Conservation (phyloP, 1,139 yeast species). For the Magnusiomyces suaveolens region DNA sequence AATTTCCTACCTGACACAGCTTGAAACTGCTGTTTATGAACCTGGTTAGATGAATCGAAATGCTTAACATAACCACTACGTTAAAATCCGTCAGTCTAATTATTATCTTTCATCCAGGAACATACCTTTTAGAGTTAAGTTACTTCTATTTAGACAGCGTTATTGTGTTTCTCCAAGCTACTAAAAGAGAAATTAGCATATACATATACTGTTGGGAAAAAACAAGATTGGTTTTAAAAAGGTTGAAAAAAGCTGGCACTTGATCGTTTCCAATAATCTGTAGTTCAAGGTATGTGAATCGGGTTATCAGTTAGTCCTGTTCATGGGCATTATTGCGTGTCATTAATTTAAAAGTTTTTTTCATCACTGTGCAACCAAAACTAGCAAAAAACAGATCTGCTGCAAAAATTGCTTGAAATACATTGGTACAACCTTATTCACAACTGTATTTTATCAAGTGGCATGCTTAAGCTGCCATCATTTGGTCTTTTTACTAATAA, state of each 20-base stretch:
- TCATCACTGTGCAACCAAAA: conserved; percentile 49
- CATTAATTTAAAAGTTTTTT: conserved; percentile 69
- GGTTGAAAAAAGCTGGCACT: too few relatives aligned
- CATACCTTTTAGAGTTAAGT: too few relatives aligned
- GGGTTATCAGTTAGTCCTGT: conserved; percentile 34
- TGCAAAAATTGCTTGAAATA: conserved; percentile 49
- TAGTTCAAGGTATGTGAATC: conserved; percentile 78
- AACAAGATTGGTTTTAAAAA: too few relatives aligned
- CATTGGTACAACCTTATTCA: conserved; percentile 82
- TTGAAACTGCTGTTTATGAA: conserved; percentile 87
- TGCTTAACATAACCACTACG: too few relatives aligned
- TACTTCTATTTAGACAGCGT: too few relatives aligned
- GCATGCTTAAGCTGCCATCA: conserved; percentile 59
- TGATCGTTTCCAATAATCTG: too few relatives aligned
- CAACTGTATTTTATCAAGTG: conserved; percentile 85
- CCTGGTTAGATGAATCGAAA: too few relatives aligned
- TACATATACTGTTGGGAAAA: too few relatives aligned
- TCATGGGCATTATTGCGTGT: conserved; percentile 32
- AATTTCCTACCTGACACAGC: conserved; percentile 58
- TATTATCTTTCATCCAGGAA: too few relatives aligned
- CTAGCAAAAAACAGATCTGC: conserved; percentile 57
- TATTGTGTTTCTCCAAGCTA: too few relatives aligned
- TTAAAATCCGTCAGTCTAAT: too few relatives aligned
- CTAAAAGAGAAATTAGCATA: too few relatives aligned
- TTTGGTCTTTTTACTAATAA: conserved; percentile 56